These are phyloP conservation scores for Pseudogymnoascus sp. DNA, from an alignment of 2,329 filamentous ascomycete species.

Conservation along the genomic window DNA sequence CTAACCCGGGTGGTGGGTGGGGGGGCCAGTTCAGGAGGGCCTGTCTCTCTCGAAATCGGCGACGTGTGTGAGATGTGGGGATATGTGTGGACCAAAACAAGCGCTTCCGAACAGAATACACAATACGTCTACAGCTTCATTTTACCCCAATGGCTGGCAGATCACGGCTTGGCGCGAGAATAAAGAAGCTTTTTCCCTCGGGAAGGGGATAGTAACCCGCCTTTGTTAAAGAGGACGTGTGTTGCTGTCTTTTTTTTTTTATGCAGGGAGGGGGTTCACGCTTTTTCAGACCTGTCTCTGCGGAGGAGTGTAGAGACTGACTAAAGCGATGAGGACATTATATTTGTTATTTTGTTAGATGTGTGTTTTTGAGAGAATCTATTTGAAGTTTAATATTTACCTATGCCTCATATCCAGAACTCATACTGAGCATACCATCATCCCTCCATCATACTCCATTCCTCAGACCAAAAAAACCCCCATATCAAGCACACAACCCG, in stretches of 20 bases:
- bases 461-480: too few species aligned
- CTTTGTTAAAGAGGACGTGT: not conserved
- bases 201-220: constrained; percentile 1
- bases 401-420: too few species aligned
- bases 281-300: constrained; percentile 47
- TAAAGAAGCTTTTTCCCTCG: constrained; percentile 21
- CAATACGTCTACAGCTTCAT: constrained; percentile 36
- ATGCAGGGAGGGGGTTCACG: constrained; percentile 26
- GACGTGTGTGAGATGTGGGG: not conserved
- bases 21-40: not conserved
- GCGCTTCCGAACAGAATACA: constrained; percentile 46
- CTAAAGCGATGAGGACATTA: constrained; percentile 47
- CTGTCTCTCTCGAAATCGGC: too few species aligned
- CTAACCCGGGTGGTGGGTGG: not conserved
- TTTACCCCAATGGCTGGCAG: constrained; percentile 38
- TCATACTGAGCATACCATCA: too few species aligned
- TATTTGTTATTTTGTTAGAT: not conserved
- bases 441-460: too few species aligned
- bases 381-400: not conserved
- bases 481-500: too few species aligned
- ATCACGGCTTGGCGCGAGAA: constrained; percentile 46
- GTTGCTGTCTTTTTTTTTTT: not conserved
- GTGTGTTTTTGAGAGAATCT: too few species aligned
- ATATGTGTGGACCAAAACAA: constrained; percentile 12
- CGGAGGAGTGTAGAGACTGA: constrained; percentile 43